Conservation (phyloP, 306 rosid species). For the Fagus sylvatica region DNA sequence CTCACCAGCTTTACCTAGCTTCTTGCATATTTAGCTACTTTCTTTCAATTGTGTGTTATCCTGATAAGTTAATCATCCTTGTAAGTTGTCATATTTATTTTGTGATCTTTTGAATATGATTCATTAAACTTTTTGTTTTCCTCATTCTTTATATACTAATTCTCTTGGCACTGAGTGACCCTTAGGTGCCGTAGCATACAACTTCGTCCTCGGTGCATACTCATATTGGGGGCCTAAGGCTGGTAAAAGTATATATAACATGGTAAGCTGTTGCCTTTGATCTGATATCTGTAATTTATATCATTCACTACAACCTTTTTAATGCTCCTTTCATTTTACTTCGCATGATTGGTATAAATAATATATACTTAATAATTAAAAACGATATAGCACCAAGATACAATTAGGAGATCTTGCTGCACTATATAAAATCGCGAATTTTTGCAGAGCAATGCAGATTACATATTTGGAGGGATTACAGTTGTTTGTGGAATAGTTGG, state of each 20-base stretch:
- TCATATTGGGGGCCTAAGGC: slow-evolving; percentile 96
- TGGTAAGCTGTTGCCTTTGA: slow-evolving; percentile 49
- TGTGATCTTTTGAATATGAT: background rate
- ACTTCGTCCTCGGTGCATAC: slow-evolving; percentile 82
- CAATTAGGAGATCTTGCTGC: slow-evolving; percentile 5
- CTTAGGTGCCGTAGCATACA: slow-evolving; percentile 72
- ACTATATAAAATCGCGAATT: slow-evolving; percentile 19
- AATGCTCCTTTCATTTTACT: slow-evolving; percentile 1
- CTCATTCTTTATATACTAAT: slow-evolving; percentile 6
- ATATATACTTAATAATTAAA: slow-evolving; percentile 1
- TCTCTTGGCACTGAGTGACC: slow-evolving; percentile 17
- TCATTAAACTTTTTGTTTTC: slow-evolving; percentile 3
- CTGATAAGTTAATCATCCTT: slow-evolving; percentile 17
- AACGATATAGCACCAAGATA: slow-evolving; percentile 9
- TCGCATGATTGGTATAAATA: slow-evolving; percentile 7
- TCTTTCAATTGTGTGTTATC: slow-evolving; percentile 9
- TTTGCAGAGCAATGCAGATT: slow-evolving; percentile 71
- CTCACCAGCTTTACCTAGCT: slow-evolving; percentile 24
- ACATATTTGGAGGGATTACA: slow-evolving; percentile 83
- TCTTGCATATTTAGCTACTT: slow-evolving; percentile 12
- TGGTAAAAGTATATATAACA: slow-evolving; percentile 68
- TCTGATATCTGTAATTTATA: slow-evolving; percentile 7
- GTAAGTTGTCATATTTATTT: background rate
- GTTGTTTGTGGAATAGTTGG: slow-evolving; percentile 76
- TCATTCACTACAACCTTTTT: background rate